Conservation (phyloP, 1,284 basidiomycete species). For the Cutaneotrichosporon mucoides region DNA sequence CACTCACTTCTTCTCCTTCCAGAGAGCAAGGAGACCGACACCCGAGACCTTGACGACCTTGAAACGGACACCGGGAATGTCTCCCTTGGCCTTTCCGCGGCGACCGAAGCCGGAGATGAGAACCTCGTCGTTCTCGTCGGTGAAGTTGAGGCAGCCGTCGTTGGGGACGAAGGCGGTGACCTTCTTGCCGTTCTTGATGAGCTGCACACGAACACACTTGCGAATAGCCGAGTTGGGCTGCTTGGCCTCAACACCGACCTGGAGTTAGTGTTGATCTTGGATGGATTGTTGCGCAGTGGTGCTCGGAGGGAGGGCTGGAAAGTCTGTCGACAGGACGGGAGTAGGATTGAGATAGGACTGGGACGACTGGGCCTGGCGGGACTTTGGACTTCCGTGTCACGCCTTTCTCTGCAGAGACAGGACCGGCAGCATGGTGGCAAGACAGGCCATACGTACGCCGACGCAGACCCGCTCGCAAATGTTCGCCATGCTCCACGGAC, state of each 20-base stretch:
- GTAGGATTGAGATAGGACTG: no score
- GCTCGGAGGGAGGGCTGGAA: no score
- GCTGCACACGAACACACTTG: constrained; percentile 99
- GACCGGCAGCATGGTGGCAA: no score
- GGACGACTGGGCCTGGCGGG: no score
- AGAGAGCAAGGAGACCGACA: constrained; percentile 93
- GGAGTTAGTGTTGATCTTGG: constrained; percentile 2
- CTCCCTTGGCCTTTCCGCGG: constrained; percentile 77
- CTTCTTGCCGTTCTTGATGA: constrained; percentile 99
- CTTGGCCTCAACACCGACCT: constrained; percentile 62
- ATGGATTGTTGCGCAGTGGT: no score
- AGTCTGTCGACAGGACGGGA: no score
- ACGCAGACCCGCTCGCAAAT: no score
- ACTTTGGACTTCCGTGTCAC: no score
- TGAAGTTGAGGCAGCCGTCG: constrained; percentile 98
- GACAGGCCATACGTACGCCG: no score
- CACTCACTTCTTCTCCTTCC: constrained; percentile 95
- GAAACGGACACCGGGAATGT: constrained; percentile 76
- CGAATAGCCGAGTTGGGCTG: constrained; percentile 99
- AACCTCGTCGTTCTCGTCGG: constrained; percentile 98
- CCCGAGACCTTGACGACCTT: constrained; percentile 99
- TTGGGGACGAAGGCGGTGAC: constrained; percentile 89
- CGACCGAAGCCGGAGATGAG: constrained; percentile 99
- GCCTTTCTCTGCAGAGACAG: no score
- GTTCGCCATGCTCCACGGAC: no score